Conservation (phyloP, 768 basidiomycete genomes). For the Lactifluus volemus region DNA sequence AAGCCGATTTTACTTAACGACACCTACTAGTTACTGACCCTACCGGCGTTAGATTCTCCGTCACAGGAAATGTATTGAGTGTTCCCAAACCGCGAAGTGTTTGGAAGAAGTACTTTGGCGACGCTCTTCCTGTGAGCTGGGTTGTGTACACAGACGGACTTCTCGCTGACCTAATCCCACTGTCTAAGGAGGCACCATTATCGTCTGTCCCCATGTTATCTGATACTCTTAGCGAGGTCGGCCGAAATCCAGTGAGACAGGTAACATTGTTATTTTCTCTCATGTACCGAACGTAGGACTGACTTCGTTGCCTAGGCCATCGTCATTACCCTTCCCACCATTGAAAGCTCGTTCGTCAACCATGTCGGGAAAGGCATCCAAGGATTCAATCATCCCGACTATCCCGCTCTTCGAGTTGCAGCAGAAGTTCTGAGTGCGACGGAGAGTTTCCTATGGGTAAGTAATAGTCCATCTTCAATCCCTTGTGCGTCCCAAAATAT, state of each 20-base stretch:
- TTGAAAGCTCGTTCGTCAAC: slow-evolving; percentile 84
- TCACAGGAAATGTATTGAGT: slow-evolving; percentile 76
- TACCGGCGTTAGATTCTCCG: slow-evolving; percentile 76
- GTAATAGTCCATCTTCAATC: neutral
- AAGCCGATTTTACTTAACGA: neutral
- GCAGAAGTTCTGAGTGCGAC: slow-evolving; percentile 84
- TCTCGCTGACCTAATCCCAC: neutral
- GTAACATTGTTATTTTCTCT: slow-evolving; percentile 31
- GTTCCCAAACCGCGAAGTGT: slow-evolving; percentile 62
- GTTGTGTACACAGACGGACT: neutral
- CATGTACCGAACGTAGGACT: neutral
- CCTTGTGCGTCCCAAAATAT: neutral
- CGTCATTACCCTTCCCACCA: slow-evolving; percentile 83
- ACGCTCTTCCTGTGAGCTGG: slow-evolving; percentile 46
- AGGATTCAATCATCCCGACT: slow-evolving; percentile 76
- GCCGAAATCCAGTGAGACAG: slow-evolving; percentile 62
- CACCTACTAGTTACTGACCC: slow-evolving; percentile 63
- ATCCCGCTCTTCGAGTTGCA: slow-evolving; percentile 79
- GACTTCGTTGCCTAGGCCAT: slow-evolving; percentile 46
- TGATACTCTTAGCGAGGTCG: slow-evolving; percentile 67
- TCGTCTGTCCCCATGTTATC: slow-evolving; percentile 56
- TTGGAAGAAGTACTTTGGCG: slow-evolving; percentile 64
- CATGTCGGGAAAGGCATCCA: slow-evolving; percentile 72
- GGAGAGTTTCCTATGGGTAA: slow-evolving; percentile 91
- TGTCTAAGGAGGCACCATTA: slow-evolving; percentile 43